Percentiles rank a stretch among this genome's conserved stretches.
Evolutionary conservation across 306 rosid species (phyloP).

Genomic region (Prinsepia uniflora): DNA sequence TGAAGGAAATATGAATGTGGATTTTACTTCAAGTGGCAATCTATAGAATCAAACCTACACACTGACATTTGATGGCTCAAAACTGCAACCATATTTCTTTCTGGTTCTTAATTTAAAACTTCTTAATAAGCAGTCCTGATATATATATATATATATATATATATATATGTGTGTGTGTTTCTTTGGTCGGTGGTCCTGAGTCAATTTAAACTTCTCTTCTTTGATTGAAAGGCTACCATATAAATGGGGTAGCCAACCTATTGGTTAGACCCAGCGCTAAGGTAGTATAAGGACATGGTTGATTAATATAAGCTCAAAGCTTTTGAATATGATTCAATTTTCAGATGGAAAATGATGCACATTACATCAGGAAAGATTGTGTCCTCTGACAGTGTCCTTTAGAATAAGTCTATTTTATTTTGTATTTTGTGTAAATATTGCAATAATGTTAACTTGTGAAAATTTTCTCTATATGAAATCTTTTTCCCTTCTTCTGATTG

Average conservation of each 20-base stretch:
- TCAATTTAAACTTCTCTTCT: not conserved
- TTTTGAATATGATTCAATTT: not conserved
- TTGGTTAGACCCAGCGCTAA: not conserved
- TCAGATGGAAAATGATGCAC: not conserved
- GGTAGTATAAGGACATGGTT: not conserved
- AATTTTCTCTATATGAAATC: not conserved
- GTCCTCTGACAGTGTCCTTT: not conserved
- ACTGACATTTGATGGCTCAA: not conserved
- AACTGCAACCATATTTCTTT: not conserved
- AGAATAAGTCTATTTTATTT: not conserved
- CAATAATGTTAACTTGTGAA: not conserved
- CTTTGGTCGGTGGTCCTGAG: not conserved
- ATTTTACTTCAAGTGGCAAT: not conserved
- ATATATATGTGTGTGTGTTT: no score
- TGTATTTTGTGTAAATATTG: not conserved
- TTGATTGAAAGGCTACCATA: not conserved
- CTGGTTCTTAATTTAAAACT: not conserved
- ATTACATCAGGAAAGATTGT: not conserved
- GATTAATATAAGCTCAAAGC: conserved; percentile 2
- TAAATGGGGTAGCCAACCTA: not conserved
- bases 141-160: no score
- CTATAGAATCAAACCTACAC: not conserved
- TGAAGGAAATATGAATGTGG: not conserved
- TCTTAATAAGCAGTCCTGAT: not conserved
- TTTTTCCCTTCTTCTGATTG: not conserved